Base-by-base conservation (phyloP, 1,139 yeast species). In the Kurtzmaniella quercitrusa region DNA sequence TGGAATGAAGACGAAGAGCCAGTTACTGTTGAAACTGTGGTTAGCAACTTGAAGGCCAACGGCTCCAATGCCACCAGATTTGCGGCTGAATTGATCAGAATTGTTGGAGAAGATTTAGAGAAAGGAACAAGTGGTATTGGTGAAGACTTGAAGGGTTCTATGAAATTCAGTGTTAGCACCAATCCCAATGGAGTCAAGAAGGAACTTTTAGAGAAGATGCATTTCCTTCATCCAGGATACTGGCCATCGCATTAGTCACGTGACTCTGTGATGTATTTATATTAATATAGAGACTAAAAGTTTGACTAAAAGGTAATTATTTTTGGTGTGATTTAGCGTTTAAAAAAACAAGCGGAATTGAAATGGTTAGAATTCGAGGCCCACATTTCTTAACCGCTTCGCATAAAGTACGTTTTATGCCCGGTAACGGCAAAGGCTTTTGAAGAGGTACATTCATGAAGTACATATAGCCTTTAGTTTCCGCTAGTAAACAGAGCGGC, bases 1-100 rank as follows among this genome's bases (percentile, higher is more conserved):
- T 93, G 98, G 98, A 86, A 89, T 59, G 96, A 86, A 55, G 81
- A 78, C 45, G 97, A 84, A 59, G 98, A 91, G 55, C 94, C 98
- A 2, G 98, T 93, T 38, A 91, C 98, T 11, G 98, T 94, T 15
- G 97, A 91, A 66, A 86, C 95, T 5, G 97, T 93, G 38, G 91
- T 93, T 43, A 88, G 95, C 42, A 88, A 93, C 63, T 76, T 93
- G 61, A 80, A 80, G 59, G 95, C 96, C 51, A 93, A 93, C 67
- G 76, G 88, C 41, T 84, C 80, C 38, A 91, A 91, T 59, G 98
- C 98, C 11, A 84, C 87, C 59, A 71, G 68, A 48, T 68, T 93
- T 46, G 89, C 95, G 19, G 82, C 81, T 41, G 77, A 74, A 39
- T 72, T 89, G 49, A 79, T 91, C 46, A 79, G 76, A 41, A 76